Base-by-base conservation (phyloP, 208 protist genomes). In the Vickermania ingenoplastis region DNA sequence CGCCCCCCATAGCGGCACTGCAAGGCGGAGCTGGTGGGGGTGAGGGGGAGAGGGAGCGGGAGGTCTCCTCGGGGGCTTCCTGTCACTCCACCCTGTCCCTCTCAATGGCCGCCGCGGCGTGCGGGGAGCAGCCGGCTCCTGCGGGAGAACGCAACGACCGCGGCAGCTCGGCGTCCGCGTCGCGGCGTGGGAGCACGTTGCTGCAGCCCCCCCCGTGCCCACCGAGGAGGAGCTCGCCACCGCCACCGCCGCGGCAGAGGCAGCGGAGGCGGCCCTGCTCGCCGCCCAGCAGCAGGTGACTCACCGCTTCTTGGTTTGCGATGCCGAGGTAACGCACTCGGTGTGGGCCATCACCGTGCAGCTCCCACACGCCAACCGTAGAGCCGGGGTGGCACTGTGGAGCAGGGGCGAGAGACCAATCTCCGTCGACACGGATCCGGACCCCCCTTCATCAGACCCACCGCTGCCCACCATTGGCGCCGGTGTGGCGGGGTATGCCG, bases 261-360 rank as follows among this genome's bases (percentile, higher is more conserved):
- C 36, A 17, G 36, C 36, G 36, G 11, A 45, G 17, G 17, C 7
- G 11, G 36, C 11, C 11, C 17, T 45, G 7, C 36, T 45, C 17
- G 11, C 11, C 11, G 36, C 36, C 36, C 36, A 45, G 23, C 31
- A 30, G 0, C 63, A 55, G 7, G 61, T 76, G 41, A 53, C 59
- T 2, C 72, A 91, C 59, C 69, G 69, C 52, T 78, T 86, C 59
- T 54, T 91, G 31, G 62, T 88, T 21, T 67, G 72, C 2, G 78
- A 87, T 63, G 61, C 55, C 2, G 45, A 24, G 1, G 55, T 60
- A 13, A 57, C 52, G 29, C 77, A 91, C 59, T 71, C 83, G 3
- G 79, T 91, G 36, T 91, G 80, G 78, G 77, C 78, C 0, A 31
- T 88, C 28, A 68, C 79, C 28, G 75, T 83, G 7, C 26, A 61